A percentile compares a stretch with the other conserved stretches of the same genome.
Conservation (phyloP, 2,329 filamentous ascomycete genomes). For the Aspergillus viridinutans region DNA sequence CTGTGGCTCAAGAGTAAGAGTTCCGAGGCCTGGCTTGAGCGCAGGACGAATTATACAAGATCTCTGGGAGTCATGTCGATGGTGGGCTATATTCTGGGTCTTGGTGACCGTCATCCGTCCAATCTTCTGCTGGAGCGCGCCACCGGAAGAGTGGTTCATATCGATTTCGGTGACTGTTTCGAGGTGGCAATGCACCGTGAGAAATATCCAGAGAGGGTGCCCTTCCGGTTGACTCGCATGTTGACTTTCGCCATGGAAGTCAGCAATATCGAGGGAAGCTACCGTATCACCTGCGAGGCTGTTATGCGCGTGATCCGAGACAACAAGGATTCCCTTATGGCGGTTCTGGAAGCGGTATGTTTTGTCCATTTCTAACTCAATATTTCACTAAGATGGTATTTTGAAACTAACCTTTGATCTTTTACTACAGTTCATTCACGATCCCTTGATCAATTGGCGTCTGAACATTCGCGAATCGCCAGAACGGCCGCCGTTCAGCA, state of each 20-base stretch:
- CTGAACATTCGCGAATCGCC: constrained; percentile 63
- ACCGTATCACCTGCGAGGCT: constrained; percentile 95
- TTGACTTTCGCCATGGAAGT: constrained; percentile 99
- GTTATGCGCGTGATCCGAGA: constrained; percentile 95
- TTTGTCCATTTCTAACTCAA: background rate
- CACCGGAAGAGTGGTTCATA: constrained; percentile 96
- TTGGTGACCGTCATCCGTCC: constrained; percentile 94
- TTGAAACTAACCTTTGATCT: constrained; percentile 17
- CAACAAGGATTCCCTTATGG: constrained; percentile 98
- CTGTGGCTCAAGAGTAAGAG: constrained; percentile 99
- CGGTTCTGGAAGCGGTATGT: constrained; percentile 92
- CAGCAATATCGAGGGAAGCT: constrained; percentile 98
- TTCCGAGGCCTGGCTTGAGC: constrained; percentile 94
- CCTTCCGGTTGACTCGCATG: constrained; percentile 97
- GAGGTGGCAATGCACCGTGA: constrained; percentile 99
- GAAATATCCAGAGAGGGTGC: constrained; percentile 95
- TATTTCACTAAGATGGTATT: background rate
- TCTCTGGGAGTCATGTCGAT: constrained; percentile 99
- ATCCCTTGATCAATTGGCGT: constrained; percentile 97
- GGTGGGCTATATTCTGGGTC: constrained; percentile 98
- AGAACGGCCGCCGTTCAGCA: constrained; percentile 55
- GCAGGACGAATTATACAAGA: constrained; percentile 96
- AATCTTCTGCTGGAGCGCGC: constrained; percentile 96
- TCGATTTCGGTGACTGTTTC: constrained; percentile 99
- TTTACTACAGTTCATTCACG: constrained; percentile 79